Evolutionary conservation across 2,329 filamentous ascomycete species (phyloP).

Genomic region (Eurotiales sp.): DNA sequence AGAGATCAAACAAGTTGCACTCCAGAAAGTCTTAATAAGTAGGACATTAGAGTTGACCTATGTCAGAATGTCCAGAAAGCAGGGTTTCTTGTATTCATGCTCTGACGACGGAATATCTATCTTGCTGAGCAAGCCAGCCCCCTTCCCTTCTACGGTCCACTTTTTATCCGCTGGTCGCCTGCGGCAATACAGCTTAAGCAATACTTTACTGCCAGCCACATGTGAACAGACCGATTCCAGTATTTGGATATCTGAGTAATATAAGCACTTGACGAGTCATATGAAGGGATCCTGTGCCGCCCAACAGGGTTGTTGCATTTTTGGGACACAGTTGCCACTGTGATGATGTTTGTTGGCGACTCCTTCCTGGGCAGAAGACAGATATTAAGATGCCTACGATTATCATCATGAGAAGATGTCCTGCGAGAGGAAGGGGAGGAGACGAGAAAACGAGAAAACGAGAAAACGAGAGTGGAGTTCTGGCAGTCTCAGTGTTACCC

Average conservation of each 20-base stretch:
- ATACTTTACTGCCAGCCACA: background rate
- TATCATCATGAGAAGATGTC: too few species aligned
- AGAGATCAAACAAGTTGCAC: too few species aligned
- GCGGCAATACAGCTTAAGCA: background rate
- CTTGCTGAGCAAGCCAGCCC: too few species aligned
- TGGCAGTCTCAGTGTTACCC: background rate
- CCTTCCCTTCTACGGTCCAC: background rate
- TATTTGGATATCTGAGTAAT: background rate
- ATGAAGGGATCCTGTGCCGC: background rate
- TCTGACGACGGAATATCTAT: too few species aligned
- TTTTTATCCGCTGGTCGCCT: background rate
- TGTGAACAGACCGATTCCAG: too few species aligned
- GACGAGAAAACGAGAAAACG: background rate
- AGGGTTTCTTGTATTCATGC: too few species aligned
- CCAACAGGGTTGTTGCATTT: background rate
- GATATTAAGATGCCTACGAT: too few species aligned
- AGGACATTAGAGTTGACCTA: too few species aligned
- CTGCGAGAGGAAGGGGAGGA: background rate
- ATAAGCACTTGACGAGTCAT: too few species aligned
- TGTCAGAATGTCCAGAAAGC: too few species aligned
- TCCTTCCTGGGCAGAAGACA: background rate
- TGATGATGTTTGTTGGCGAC: background rate
- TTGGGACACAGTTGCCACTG: background rate
- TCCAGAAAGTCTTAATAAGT: too few species aligned
- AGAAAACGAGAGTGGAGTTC: background rate